A percentile compares a stretch with the other conserved stretches of the same genome.
Evolutionary conservation across 2,329 filamentous ascomycete species (phyloP).

Genomic region (Xylaria sp.): DNA sequence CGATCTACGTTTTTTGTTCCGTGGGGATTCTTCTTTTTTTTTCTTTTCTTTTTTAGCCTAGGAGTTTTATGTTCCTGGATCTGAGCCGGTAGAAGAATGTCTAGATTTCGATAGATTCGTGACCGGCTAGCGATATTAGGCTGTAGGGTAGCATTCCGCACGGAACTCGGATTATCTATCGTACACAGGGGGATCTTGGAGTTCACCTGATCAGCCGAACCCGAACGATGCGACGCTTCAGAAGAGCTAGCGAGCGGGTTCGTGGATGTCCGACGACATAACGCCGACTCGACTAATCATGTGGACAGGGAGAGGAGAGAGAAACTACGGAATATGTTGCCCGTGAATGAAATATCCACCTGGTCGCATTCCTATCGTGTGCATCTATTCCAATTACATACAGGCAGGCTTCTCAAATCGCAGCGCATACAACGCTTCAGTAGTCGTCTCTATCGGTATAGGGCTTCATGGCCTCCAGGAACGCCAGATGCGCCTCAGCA

Average conservation of each 20-base stretch:
- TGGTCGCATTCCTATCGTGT: no score
- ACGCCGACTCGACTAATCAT: background rate
- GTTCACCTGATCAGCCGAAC: no score
- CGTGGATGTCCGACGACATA: background rate
- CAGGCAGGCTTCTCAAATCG: background rate
- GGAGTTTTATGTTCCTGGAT: background rate
- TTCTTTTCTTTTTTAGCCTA: background rate
- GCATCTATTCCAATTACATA: no score
- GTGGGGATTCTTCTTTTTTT: background rate
- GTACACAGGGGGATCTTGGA: no score
- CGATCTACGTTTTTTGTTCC: background rate
- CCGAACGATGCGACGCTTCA: no score
- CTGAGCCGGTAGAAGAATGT: no score
- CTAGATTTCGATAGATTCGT: background rate
- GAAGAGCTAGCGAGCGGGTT: no score
- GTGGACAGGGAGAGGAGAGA: background rate
- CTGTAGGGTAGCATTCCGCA: background rate
- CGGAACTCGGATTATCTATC: no score
- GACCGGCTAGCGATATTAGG: background rate
- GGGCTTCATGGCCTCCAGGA: constrained; percentile 38
- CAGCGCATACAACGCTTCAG: constrained; percentile 17
- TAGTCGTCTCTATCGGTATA: constrained; percentile 39
- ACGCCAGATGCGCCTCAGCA: constrained; percentile 33
- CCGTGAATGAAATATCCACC: background rate
- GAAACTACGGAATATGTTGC: background rate